A percentile compares a stretch with the other conserved stretches of the same genome.
phyloP scores from a whole-genome alignment of 1,139 yeast species.

The Zygoascus sp. region DNA sequence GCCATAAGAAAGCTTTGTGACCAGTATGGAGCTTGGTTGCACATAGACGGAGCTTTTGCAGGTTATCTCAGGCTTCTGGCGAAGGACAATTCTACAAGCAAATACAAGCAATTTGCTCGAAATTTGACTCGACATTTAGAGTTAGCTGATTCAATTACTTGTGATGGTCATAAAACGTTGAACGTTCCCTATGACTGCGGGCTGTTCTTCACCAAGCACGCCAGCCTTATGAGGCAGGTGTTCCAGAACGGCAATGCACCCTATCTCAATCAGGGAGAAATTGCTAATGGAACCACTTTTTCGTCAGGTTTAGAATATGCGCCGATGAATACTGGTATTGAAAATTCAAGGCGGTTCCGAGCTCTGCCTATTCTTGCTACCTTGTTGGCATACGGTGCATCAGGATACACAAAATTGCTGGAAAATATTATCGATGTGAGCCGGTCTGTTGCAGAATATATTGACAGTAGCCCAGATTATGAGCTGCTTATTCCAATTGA shows the following conservation, averaged over 20 bases:
- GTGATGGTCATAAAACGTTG: constrained; percentile 29
- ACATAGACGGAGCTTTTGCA: constrained; percentile 31
- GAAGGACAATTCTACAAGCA: constrained; percentile 12
- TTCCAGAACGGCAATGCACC: constrained; percentile 30
- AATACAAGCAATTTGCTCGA: constrained; percentile 15
- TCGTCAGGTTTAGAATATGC: constrained; percentile 9
- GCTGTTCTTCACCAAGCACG: constrained; percentile 22
- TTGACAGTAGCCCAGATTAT: constrained; percentile 18
- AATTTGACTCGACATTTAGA: constrained; percentile 24
- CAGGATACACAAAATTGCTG: constrained; percentile 22
- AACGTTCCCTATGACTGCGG: constrained; percentile 32
- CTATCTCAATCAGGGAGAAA: constrained; percentile 19
- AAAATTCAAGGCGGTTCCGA: constrained; percentile 28
- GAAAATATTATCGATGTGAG: constrained; percentile 23
- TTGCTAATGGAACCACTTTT: neutral
- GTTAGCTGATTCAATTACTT: constrained; percentile 30
- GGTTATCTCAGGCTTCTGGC: constrained; percentile 22
- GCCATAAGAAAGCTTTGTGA: constrained; percentile 25
- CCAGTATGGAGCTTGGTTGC: constrained; percentile 29
- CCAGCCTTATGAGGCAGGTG: constrained; percentile 17
- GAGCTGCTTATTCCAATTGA: constrained; percentile 19
- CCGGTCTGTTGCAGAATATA: constrained; percentile 22
- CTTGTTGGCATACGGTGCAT: constrained; percentile 25
- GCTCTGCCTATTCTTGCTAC: constrained; percentile 28
- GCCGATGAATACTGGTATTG: constrained; percentile 28